Percentiles rank a stretch among this genome's conserved stretches.
Conservation (phyloP, 1,139 yeast species). For the Diutina pseudorugosa region DNA sequence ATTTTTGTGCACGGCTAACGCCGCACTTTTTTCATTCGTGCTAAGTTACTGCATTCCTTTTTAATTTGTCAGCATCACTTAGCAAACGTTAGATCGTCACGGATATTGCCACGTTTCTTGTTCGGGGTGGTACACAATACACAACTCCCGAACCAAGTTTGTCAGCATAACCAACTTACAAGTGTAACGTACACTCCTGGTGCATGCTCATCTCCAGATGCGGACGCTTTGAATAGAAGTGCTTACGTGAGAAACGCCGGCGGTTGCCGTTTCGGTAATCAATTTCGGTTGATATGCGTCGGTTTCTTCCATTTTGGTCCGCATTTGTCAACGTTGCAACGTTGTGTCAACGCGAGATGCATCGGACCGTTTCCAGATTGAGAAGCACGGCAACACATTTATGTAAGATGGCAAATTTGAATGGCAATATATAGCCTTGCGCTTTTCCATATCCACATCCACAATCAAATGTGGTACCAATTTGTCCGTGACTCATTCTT, state of each 20-base stretch:
- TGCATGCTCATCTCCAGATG: background rate
- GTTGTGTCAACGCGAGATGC: background rate
- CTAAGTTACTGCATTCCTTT: no score
- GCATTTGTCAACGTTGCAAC: background rate
- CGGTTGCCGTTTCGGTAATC: background rate
- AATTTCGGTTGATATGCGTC: background rate
- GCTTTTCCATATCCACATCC: background rate
- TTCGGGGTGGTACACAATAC: no score
- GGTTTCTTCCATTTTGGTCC: background rate
- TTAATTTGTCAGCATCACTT: background rate
- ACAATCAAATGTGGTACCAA: background rate
- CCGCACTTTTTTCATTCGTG: no score
- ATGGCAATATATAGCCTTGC: background rate
- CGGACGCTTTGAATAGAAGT: background rate
- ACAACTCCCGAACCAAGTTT: background rate
- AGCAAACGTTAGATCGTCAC: no score
- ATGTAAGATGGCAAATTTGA: background rate
- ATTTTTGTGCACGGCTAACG: no score
- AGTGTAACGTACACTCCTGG: no score
- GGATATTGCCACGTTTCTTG: no score
- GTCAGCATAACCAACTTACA: background rate
- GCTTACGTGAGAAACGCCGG: background rate
- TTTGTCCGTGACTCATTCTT: background rate
- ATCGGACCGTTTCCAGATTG: background rate
- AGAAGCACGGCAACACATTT: background rate